phyloP scores from a whole-genome alignment of 371 early-diverging fungal genomes.

The Mortierella sp. region DNA sequence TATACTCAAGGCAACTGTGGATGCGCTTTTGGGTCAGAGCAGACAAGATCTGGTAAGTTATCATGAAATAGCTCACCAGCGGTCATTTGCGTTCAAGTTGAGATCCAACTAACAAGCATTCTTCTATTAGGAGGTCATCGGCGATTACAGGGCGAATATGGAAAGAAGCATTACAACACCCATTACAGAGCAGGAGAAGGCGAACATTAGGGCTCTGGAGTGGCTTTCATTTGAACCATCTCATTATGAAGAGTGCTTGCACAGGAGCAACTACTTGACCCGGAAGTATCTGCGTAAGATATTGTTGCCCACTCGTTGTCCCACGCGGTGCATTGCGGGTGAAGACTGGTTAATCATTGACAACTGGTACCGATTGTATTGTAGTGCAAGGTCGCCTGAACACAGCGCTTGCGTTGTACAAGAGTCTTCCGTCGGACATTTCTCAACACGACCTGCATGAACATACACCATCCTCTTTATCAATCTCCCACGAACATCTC shows the following conservation, averaged over 20 bases:
- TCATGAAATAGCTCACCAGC: background rate
- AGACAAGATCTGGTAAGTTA: constrained; percentile 20
- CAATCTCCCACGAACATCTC: constrained; percentile 26
- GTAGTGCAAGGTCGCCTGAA: constrained; percentile 40
- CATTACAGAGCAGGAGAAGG: constrained; percentile 13
- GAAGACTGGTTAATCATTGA: background rate
- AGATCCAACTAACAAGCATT: background rate
- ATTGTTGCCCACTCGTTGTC: no score
- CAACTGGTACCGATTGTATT: background rate
- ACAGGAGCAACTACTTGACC: constrained; percentile 33
- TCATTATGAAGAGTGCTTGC: constrained; percentile 31
- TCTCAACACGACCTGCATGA: constrained; percentile 9
- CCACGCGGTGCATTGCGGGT: background rate
- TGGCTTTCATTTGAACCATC: constrained; percentile 38
- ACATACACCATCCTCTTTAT: background rate
- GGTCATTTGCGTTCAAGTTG: no score
- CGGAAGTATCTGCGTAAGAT: constrained; percentile 38
- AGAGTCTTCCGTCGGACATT: constrained; percentile 29
- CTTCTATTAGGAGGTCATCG: background rate
- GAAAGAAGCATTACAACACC: constrained; percentile 15
- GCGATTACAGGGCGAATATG: constrained; percentile 14
- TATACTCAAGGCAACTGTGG: constrained; percentile 43
- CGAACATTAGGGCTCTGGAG: constrained; percentile 32
- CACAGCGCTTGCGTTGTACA: constrained; percentile 35
- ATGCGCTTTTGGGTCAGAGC: constrained; percentile 23